Evolutionary conservation across 495 filamentous ascomycete genomes (phyloP).

Genomic region (Penicillium steckii): DNA sequence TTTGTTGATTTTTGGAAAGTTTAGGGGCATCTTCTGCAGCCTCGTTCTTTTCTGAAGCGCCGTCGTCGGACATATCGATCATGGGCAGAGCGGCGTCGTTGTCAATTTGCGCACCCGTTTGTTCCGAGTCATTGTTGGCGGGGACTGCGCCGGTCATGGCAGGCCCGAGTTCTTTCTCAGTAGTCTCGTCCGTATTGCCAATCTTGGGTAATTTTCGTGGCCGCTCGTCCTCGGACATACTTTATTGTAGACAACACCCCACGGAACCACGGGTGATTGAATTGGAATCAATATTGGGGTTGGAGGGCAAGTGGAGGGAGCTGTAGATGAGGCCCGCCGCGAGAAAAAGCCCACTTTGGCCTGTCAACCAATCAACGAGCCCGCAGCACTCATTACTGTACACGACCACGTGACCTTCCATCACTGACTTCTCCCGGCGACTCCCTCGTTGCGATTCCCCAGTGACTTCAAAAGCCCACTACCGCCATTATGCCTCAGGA

Average conservation of each 20-base stretch:
- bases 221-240: conserved; percentile 55
- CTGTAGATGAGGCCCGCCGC: conserved; percentile 13
- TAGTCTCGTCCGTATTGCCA: conserved; percentile 24
- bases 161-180: conserved; percentile 21
- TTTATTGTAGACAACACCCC: background rate
- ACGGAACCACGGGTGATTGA: background rate
- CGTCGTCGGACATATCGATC: conserved; percentile 1
- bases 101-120: conserved; percentile 1
- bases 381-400: conserved; percentile 36
- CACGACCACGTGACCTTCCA: conserved; percentile 32
- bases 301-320: background rate
- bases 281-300: background rate
- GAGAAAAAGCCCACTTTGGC: conserved; percentile 20
- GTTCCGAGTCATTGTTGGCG: conserved; percentile 12
- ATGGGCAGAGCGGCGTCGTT: conserved; percentile 6
- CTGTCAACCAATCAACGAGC: conserved; percentile 30
- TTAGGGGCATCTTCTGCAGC: conserved; percentile 20
- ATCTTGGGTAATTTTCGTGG: conserved; percentile 53
- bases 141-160: conserved; percentile 35
- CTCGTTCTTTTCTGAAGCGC: background rate
- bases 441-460: conserved; percentile 19
- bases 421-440: conserved; percentile 36
- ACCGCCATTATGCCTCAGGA: conserved; percentile 62
- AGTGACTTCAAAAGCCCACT: conserved; percentile 21
- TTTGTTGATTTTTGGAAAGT: conserved; percentile 79